Evolutionary conservation across 1,284 basidiomycete genomes (phyloP).

Genomic region (Gomphus sp.): DNA sequence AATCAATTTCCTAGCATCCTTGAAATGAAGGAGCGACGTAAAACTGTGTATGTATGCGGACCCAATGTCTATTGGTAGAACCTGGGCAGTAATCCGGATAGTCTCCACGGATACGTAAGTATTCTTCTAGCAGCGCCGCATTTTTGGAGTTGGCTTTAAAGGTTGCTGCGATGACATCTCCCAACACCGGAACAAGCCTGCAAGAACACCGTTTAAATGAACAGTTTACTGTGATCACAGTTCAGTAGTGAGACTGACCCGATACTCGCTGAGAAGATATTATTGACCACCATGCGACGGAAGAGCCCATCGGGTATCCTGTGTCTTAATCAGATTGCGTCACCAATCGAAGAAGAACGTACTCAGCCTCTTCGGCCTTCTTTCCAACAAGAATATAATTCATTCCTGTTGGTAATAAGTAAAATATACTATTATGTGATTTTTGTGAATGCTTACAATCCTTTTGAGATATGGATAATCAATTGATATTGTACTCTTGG

Average conservation of each 20-base stretch:
- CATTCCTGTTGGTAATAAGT: no score
- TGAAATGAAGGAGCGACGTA: not conserved
- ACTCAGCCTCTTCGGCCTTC: slow-evolving; percentile 66
- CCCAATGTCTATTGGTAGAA: not conserved
- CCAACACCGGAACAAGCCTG: slow-evolving; percentile 63
- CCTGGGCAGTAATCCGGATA: not conserved
- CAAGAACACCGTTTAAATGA: slow-evolving; percentile 9
- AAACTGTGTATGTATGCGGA: not conserved
- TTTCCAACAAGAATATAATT: slow-evolving; percentile 76
- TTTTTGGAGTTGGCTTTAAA: slow-evolving; percentile 92
- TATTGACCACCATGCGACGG: slow-evolving; percentile 72
- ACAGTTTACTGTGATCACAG: not conserved
- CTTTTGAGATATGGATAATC: no score
- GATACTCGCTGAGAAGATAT: slow-evolving; percentile 59
- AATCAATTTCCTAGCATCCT: no score
- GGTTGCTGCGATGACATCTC: slow-evolving; percentile 65
- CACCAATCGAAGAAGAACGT: slow-evolving; percentile 11
- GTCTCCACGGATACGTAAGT: slow-evolving; percentile 56
- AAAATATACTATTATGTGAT: no score
- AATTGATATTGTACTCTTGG: no score
- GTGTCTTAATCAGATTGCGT: slow-evolving; percentile 6
- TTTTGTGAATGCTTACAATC: no score
- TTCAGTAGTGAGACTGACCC: slow-evolving; percentile 30
- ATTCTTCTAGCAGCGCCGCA: slow-evolving; percentile 67
- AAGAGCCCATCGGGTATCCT: slow-evolving; percentile 62